Base-by-base conservation (phyloP, 352 stramenopile genomes). In the Phytophthora pinifolia region DNA sequence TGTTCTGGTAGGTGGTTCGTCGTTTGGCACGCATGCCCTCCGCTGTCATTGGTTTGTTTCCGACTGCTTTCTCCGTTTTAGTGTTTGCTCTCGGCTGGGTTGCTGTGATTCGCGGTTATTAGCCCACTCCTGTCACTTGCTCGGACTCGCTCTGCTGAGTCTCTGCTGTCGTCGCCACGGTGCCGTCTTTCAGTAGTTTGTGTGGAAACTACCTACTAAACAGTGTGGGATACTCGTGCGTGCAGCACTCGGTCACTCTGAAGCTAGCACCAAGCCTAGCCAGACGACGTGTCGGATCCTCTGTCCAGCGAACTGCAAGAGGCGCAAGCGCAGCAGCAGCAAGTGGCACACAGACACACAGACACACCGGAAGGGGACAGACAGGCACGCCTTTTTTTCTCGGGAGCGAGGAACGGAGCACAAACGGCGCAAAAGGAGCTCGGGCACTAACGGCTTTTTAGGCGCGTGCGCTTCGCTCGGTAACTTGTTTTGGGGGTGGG, bases 1-100 rank as follows among this genome's bases (percentile, higher is more conserved):
- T 92, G 61, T 89, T 92, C 60, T 90, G 79, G 47, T 88, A 92
- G 6, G 74, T 86, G 9, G 79, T 79, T 61, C 83, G 76, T 78
- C 83, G 76, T 59, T 89, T 88, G 47, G 76, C 68, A 45, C 79
- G 78, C 78, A 90, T 92, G 47, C 62, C 70, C 39, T 90, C 77
- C 25, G 66, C 77, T 48, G 77, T 89, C 82, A 92, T 92, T 54
- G 45, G 59, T 33, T 65, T 55, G 15, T n/a, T 50, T 43, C 25
- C 32, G 29, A 14, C 25, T 53, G n/a, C 22, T 27, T 34, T 47
- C 44, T 50, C 38, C 29, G 45, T 38, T 45, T 30, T n/a, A n/a
- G n/a, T n/a, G n/a, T n/a, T n/a, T n/a, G n/a, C n/a, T n/a, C n/a
- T n/a, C n/a, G n/a, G n/a, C n/a, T n/a, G n/a, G n/a, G n/a, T n/a